Evolutionary conservation across 306 rosid genomes (phyloP), one percentile per base, ranked within the genome.

Genomic region (Mimosa bimucronata): DNA sequence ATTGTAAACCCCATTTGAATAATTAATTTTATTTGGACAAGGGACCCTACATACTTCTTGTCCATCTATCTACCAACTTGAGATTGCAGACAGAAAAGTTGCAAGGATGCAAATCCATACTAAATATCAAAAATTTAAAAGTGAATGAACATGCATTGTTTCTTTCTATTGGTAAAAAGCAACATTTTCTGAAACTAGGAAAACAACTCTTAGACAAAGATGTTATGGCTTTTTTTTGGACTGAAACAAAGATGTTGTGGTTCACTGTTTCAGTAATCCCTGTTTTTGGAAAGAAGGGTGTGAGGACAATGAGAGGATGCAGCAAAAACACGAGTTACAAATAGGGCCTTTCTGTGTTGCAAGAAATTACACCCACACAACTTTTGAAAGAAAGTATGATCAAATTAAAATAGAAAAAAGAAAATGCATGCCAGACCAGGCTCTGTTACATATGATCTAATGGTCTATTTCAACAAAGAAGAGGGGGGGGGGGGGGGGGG

Each of bases 261-360:
- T 53, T 66, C 66, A 60, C 9, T 60, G 29, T 28, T 61, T 28
- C 28, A 4, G 38, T 11, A 28, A 28, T 28, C 19, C 19, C n/a
- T 61, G 9, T 12, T 14, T 14, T 14, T 14, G 38, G 37, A 29
- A 26, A 61, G 16, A 60, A 26, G 9, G 34, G 65, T 9, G 31
- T 30, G 31, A 11, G 34, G 19, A 13, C 10, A 58, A 8, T 13
- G 30, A 26, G 16, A 25, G 19, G 6, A 26, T 14, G 67, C n/a
- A 61, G 67, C 67, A 61, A 61, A 26, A 74, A 10, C 34, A 40
- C 74, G 31, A 52, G 45, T 52, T n/a, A 50, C 76, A 50, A 50
- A 81, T 68, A 74, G 11, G 69, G 83, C 50, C 66, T 48, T 61
- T 81, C 82, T 73, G 50, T 38, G 70, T 68, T 50, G 73, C 26